phyloP scores from a whole-genome alignment of 2,329 filamentous ascomycete genomes.

The Davidsoniella neocaledoniae region DNA sequence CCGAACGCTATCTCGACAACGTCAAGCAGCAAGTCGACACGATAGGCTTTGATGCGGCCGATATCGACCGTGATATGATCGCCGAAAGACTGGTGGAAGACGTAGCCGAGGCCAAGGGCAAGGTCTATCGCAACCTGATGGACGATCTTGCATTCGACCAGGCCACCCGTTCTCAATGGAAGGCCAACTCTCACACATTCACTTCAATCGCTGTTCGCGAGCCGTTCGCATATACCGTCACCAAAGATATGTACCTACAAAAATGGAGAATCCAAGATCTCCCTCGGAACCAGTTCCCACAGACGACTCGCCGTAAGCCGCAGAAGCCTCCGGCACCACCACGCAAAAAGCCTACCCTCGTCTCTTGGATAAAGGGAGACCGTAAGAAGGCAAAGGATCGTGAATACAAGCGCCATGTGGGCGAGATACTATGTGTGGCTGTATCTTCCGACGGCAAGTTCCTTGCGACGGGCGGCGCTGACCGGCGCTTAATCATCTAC shows the following conservation, averaged over 20 bases:
- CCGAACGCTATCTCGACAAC: slow-evolving; percentile 85
- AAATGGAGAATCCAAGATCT: slow-evolving; percentile 76
- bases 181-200: slow-evolving; percentile 58
- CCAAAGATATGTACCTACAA: slow-evolving; percentile 67
- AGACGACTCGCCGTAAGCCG: slow-evolving; percentile 40
- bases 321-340: slow-evolving; percentile 42
- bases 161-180: slow-evolving; percentile 55
- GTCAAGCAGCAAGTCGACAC: slow-evolving; percentile 61
- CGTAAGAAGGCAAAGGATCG: slow-evolving; percentile 42
- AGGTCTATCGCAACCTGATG: slow-evolving; percentile 68
- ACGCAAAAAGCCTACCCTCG: slow-evolving; percentile 43
- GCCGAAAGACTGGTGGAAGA: slow-evolving; percentile 83
- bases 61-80: slow-evolving; percentile 84
- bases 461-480: slow-evolving; percentile 75
- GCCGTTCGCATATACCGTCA: slow-evolving; percentile 74
- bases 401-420: slow-evolving; percentile 60
- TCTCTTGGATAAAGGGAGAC: slow-evolving; percentile 46
- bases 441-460: slow-evolving; percentile 81
- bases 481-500: slow-evolving; percentile 76
- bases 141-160: slow-evolving; percentile 51
- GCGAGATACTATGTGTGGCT: slow-evolving; percentile 65
- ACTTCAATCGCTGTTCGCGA: slow-evolving; percentile 66
- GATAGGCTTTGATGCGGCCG: slow-evolving; percentile 78
- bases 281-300: slow-evolving; percentile 40
- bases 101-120: slow-evolving; percentile 79